phyloP scores from a whole-genome alignment of 129 eudicot species.

The Saposhnikovia divaricata region DNA sequence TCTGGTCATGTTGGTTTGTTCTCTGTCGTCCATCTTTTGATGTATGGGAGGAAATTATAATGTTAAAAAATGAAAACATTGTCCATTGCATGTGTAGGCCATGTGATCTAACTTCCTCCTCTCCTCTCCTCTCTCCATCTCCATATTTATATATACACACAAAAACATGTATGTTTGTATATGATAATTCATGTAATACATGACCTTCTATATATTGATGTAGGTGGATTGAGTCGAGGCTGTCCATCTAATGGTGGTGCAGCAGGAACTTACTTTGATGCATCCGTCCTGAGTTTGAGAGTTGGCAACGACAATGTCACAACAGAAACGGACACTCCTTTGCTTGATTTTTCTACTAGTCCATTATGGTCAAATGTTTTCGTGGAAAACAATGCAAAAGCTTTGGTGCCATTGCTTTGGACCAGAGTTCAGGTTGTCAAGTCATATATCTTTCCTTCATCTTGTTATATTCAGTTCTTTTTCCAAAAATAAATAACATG shows the following conservation, averaged over 20 bases:
- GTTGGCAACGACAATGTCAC: slow-evolving; percentile 81
- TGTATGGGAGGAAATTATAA: neutral
- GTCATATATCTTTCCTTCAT: neutral
- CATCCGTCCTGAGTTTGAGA: slow-evolving; percentile 71
- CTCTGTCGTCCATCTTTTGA: neutral
- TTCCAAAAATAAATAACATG: neutral
- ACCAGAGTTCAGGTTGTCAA: slow-evolving; percentile 82
- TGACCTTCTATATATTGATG: slow-evolving; percentile 17
- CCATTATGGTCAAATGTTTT: slow-evolving; percentile 88
- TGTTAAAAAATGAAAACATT: too few relatives aligned
- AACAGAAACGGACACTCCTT: slow-evolving; percentile 93
- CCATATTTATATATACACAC: neutral
- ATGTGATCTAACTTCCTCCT: neutral
- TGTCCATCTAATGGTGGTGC: slow-evolving; percentile 86
- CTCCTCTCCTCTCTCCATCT: neutral
- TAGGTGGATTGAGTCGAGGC: slow-evolving; percentile 87
- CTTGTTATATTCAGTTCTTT: neutral
- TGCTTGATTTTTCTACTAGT: slow-evolving; percentile 88
- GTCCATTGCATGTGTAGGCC: too few relatives aligned
- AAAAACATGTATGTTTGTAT: neutral
- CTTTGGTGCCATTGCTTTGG: slow-evolving; percentile 90
- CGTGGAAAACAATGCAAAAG: slow-evolving; percentile 81
- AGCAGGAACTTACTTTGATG: slow-evolving; percentile 90
- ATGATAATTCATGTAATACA: slow-evolving; percentile 1
- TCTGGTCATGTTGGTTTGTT: neutral